These are phyloP conservation scores for Ceratobasidium sp. DNA, from an alignment of 1,284 basidiomycete species.

Conservation along the genomic window DNA sequence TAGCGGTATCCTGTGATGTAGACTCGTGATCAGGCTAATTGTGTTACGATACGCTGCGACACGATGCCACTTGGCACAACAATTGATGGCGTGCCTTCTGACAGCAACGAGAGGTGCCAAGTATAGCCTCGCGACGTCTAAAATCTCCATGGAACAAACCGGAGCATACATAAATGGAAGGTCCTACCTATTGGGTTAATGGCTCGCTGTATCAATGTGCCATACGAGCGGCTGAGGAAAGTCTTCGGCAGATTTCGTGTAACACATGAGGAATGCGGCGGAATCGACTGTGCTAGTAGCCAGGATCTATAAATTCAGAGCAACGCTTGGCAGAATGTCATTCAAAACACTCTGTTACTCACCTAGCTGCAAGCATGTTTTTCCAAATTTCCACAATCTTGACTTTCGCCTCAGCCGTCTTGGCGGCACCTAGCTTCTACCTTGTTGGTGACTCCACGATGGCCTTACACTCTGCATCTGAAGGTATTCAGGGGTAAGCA, in stretches of 20 bases:
- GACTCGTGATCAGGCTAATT: conserved; percentile 11
- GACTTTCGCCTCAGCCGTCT: conserved; percentile 16
- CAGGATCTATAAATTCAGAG: neutral
- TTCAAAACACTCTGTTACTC: neutral
- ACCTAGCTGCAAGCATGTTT: conserved; percentile 10
- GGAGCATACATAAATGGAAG: too few species aligned
- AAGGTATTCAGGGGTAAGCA: conserved; percentile 48
- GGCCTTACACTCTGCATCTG: conserved; percentile 53
- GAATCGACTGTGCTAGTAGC: neutral
- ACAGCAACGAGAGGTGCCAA: too few species aligned
- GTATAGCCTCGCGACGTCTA: neutral
- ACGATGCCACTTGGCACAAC: neutral
- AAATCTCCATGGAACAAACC: conserved; percentile 12
- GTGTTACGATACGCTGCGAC: neutral
- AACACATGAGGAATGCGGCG: neutral
- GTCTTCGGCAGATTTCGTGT: neutral
- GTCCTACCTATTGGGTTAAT: conserved; percentile 8
- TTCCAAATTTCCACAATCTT: conserved; percentile 10
- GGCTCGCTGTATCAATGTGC: neutral
- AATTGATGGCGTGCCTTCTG: neutral
- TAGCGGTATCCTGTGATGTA: neutral
- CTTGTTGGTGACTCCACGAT: conserved; percentile 66
- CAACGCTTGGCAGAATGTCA: neutral
- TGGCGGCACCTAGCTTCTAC: conserved; percentile 57
- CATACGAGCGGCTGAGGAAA: neutral